Evolutionary conservation across 306 rosid genomes (phyloP).

Genomic region (Bauhinia variegata): DNA sequence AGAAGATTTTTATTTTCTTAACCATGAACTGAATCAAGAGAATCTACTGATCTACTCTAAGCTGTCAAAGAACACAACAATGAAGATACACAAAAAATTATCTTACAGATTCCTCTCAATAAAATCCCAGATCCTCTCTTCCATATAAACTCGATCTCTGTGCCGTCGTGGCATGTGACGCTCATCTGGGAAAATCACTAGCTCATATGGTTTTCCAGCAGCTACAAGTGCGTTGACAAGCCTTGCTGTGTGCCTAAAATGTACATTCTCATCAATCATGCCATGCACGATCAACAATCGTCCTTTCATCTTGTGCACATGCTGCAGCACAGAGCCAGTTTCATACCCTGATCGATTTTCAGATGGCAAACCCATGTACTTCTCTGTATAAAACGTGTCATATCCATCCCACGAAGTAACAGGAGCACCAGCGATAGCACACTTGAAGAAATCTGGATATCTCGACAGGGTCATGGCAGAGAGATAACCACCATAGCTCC

Average conservation of each 20-base stretch:
- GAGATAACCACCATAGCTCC: slow-evolving; percentile 98
- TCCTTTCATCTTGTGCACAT: slow-evolving; percentile 74
- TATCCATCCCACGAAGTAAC: slow-evolving; percentile 96
- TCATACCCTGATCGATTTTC: slow-evolving; percentile 56
- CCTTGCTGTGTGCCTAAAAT: slow-evolving; percentile 95
- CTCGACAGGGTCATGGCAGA: slow-evolving; percentile 82
- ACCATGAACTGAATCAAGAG: no score
- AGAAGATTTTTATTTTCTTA: no score
- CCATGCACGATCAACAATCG: slow-evolving; percentile 83
- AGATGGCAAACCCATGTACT: slow-evolving; percentile 90
- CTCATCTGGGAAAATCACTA: slow-evolving; percentile 84
- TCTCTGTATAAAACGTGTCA: slow-evolving; percentile 94
- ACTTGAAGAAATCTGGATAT: slow-evolving; percentile 70
- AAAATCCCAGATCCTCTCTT: slow-evolving; percentile 94
- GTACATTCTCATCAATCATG: slow-evolving; percentile 97
- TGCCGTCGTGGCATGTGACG: slow-evolving; percentile 93
- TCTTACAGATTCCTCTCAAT: slow-evolving; percentile 71
- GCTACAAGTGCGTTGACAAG: slow-evolving; percentile 84
- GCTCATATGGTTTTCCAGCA: slow-evolving; percentile 81
- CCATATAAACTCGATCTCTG: slow-evolving; percentile 85
- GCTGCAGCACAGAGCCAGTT: slow-evolving; percentile 70
- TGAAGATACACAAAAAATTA: slow-evolving; percentile 29
- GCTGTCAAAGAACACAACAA: no score
- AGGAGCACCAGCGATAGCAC: slow-evolving; percentile 90
- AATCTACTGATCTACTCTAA: no score